Evolutionary conservation across 2,329 filamentous ascomycete species (phyloP), one percentile per base, ranked within the genome.

Genomic region (Proliferodiscus dingleyae): DNA sequence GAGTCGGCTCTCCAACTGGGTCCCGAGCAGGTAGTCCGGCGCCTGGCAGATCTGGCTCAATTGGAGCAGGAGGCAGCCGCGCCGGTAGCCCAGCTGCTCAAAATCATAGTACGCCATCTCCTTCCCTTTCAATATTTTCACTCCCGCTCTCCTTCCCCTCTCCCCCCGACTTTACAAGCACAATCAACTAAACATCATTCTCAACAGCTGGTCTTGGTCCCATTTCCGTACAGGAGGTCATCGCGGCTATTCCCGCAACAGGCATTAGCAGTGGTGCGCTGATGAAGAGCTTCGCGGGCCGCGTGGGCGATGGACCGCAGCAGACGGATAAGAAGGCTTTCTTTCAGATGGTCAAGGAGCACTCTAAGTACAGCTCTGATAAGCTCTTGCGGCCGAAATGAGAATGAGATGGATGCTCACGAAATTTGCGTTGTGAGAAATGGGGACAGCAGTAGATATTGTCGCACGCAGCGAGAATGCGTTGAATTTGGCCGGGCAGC

Each of bases 11-110:
- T 5, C 80, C 81, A 4, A 68, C 68, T 6, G 78, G 71, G 13
- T 86, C 81, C 7, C 72, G 83, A 49, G 75, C 78, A 41, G 74
- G 75, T 23, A 87, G 82, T 58, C 83, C 80, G 58, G 70, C 65
- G 47, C 48, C 51, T 30, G 47, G 52, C 29, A 54, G 48, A 43
- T 38, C 48, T 23, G 44, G 47, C 3, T 46, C 51, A 18, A 42
- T 42, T 16, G 53, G 50, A 42, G 46, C 43, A 47, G 51, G 46
- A 42, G 58, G 51, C 46, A 64, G 61, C 41, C 61, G 60, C 52
- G 56, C 59, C 41, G 60, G 60, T 2, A 64, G 61, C 41, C 61
- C 61, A 28, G 52, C 48, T 43, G 43, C 43, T 40, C 52, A 43
- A 47, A 44, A 16, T 42, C 36, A 44, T 47, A 37, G 55, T 54